Percentiles rank a stretch among this genome's conserved stretches.
Conservation (phyloP, 2,329 filamentous ascomycete species). For the Calonectria montana region DNA sequence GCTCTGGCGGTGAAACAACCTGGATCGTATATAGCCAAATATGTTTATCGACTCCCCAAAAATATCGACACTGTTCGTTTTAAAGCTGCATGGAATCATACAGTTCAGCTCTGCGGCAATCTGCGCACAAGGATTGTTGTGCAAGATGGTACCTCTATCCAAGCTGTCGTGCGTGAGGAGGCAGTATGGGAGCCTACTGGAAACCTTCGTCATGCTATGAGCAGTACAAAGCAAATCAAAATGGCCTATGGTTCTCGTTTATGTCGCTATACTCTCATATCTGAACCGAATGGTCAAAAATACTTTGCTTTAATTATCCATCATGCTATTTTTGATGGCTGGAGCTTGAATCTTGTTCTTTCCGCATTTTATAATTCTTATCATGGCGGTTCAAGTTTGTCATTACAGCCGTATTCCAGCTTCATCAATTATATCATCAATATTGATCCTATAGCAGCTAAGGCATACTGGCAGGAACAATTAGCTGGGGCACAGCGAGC, state of each 20-base stretch:
- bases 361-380: background rate
- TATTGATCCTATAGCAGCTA: background rate
- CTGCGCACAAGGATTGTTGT: slow-evolving; percentile 9
- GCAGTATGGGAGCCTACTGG: background rate
- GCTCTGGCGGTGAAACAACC: slow-evolving; percentile 24
- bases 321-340: slow-evolving; percentile 12
- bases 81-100: background rate
- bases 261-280: background rate
- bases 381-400: background rate
- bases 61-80: background rate
- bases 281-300: background rate
- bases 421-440: slow-evolving; percentile 8
- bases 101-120: background rate
- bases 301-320: slow-evolving; percentile 4
- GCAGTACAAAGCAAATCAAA: background rate
- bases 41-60: background rate
- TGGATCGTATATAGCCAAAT: slow-evolving; percentile 22
- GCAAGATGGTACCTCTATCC: background rate
- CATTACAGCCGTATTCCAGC: background rate
- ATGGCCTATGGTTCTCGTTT: slow-evolving; percentile 3
- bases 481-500: background rate
- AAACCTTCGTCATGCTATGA: background rate
- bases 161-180: background rate
- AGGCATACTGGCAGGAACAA: background rate
- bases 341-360: slow-evolving; percentile 6